These are phyloP conservation scores for Aegilops bicornis DNA, from an alignment of 176 grass and related monocot genomes.

Conservation along the genomic window DNA sequence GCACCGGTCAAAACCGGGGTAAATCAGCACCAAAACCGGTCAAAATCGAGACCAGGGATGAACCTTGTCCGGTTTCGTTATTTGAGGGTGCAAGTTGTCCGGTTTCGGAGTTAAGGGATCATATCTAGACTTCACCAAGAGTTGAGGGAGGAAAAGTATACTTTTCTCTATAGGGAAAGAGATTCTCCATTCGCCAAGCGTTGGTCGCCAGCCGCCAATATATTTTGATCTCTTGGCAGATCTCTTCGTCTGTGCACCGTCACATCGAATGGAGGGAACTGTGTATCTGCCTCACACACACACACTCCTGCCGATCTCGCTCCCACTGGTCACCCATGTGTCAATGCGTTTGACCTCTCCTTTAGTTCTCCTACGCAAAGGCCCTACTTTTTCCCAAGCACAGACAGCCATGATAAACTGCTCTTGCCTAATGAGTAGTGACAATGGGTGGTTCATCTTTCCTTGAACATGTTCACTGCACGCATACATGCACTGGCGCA, in stretches of 20 bases:
- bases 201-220: background rate
- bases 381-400: background rate
- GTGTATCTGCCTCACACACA: background rate
- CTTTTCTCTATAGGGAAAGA: background rate
- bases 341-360: slow-evolving; percentile 29
- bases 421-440: background rate
- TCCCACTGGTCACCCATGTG: background rate
- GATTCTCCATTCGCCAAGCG: slow-evolving; percentile 10
- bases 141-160: too few relatives aligned
- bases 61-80: too few relatives aligned
- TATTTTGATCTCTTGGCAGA: background rate
- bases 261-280: slow-evolving; percentile 1
- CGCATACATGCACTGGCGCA: background rate
- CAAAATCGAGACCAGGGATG: too few relatives aligned
- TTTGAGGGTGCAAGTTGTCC: too few relatives aligned
- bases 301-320: background rate
- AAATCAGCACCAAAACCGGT: too few relatives aligned
- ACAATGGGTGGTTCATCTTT: background rate
- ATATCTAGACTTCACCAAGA: too few relatives aligned
- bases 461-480: background rate
- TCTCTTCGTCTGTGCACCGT: background rate
- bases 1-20: too few relatives aligned
- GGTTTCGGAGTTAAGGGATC: too few relatives aligned
- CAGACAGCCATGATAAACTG: background rate
- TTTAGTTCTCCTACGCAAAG: background rate